Evolutionary conservation across 352 stramenopile genomes (phyloP).

Genomic region (Phytophthora foliorum): DNA sequence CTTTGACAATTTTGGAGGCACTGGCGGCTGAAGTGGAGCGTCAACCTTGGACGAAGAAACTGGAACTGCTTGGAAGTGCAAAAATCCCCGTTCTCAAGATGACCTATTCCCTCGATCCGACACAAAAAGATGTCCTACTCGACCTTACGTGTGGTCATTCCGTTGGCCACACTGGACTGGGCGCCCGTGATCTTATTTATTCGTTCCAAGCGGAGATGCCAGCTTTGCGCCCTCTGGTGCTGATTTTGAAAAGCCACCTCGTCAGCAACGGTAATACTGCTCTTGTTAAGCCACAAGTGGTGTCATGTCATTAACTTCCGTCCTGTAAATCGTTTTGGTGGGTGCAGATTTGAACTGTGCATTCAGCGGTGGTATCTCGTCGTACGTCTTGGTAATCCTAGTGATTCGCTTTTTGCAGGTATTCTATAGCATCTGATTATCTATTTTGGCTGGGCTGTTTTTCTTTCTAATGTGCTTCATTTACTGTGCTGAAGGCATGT

Average conservation of each 20-base stretch:
- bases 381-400: slow-evolving; percentile 96
- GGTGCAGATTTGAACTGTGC: slow-evolving; percentile 90
- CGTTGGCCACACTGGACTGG: slow-evolving; percentile 94
- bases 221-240: slow-evolving; percentile 93
- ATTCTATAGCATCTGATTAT: neutral
- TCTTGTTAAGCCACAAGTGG: neutral
- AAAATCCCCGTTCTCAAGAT: slow-evolving; percentile 98
- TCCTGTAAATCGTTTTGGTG: slow-evolving; percentile 36
- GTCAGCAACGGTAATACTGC: slow-evolving; percentile 55
- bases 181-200: slow-evolving; percentile 93
- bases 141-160: slow-evolving; percentile 97
- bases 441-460: neutral
- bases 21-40: slow-evolving; percentile 87
- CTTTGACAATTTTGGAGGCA: slow-evolving; percentile 91
- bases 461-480: neutral
- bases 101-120: slow-evolving; percentile 48
- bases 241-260: slow-evolving; percentile 94
- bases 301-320: slow-evolving; percentile 22
- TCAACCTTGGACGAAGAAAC: slow-evolving; percentile 80
- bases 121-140: slow-evolving; percentile 71
- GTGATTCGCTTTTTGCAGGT: slow-evolving; percentile 95
- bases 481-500: slow-evolving; percentile 57
- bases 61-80: slow-evolving; percentile 95
- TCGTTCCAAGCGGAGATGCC: slow-evolving; percentile 92
- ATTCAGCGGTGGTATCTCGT: slow-evolving; percentile 97